Evolutionary conservation across 2,329 filamentous ascomycete genomes (phyloP).

Genomic region (Trichophyton verrucosum): DNA sequence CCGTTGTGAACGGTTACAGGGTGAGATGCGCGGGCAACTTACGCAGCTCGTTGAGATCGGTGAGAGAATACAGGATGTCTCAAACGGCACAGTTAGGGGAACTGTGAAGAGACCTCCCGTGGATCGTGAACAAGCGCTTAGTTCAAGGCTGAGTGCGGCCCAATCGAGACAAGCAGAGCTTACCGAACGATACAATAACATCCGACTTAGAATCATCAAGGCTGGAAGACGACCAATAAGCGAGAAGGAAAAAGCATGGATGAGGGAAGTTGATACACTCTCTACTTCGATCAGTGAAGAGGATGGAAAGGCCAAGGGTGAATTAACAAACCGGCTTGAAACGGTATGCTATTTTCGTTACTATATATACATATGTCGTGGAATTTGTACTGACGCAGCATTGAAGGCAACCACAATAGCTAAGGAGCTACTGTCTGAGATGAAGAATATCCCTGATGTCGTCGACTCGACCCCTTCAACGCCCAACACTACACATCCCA

Average conservation of each 20-base stretch:
- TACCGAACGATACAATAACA: constrained; percentile 30
- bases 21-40: constrained; percentile 38
- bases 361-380: not conserved
- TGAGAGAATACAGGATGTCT: constrained; percentile 33
- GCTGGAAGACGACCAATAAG: constrained; percentile 34
- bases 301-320: constrained; percentile 13
- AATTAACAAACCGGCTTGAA: constrained; percentile 23
- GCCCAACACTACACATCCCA: constrained; percentile 16
- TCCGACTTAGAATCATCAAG: constrained; percentile 33
- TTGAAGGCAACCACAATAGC: constrained; percentile 30
- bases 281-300: constrained; percentile 24
- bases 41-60: constrained; percentile 34
- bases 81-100: constrained; percentile 19
- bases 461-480: constrained; percentile 21
- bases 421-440: constrained; percentile 26
- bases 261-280: constrained; percentile 32
- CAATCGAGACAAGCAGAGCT: constrained; percentile 31
- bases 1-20: constrained; percentile 37
- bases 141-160: constrained; percentile 30
- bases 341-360: constrained; percentile 20
- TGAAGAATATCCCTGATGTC: constrained; percentile 20
- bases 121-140: constrained; percentile 24
- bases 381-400: not conserved
- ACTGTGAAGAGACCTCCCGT: constrained; percentile 20
- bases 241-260: constrained; percentile 36